Evolutionary conservation across 2,329 filamentous ascomycete genomes (phyloP).

Genomic region (Fusarium musae): DNA sequence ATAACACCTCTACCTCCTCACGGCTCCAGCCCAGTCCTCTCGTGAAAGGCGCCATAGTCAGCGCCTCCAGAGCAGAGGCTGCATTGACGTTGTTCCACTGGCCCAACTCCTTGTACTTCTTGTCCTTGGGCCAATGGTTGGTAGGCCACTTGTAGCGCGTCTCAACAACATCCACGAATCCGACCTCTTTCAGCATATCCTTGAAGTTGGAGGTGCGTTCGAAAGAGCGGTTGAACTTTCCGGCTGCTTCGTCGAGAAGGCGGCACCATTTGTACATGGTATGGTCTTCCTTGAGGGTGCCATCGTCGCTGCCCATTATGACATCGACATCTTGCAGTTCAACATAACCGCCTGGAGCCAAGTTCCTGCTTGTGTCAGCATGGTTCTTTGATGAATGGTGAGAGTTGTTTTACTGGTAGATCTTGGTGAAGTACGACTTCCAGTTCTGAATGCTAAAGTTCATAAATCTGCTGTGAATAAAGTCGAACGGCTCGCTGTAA

Average conservation of each 20-base stretch:
- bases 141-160: conserved; percentile 59
- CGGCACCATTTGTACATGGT: conserved; percentile 40
- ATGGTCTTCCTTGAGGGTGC: conserved; percentile 26
- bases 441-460: conserved; percentile 27
- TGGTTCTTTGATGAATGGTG: accelerated
- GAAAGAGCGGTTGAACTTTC: conserved; percentile 44
- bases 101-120: conserved; percentile 62
- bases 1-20: conserved; percentile 27
- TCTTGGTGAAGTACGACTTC: conserved; percentile 6
- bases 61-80: conserved; percentile 40
- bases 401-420: not conserved
- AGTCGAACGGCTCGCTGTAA: conserved; percentile 12
- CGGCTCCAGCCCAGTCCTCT: conserved; percentile 32
- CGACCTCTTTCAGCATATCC: conserved; percentile 56
- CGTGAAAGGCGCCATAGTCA: conserved; percentile 47
- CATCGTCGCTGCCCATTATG: conserved; percentile 28
- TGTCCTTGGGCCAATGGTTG: conserved; percentile 61
- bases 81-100: conserved; percentile 42
- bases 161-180: conserved; percentile 62
- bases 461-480: conserved; percentile 25
- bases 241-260: conserved; percentile 44
- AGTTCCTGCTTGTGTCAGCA: conserved; percentile 2
- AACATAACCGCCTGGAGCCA: conserved; percentile 30
- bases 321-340: conserved; percentile 38
- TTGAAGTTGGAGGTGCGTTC: conserved; percentile 37